Base-by-base conservation (phyloP, 768 basidiomycete species). In the Austroboletus eburneus region DNA sequence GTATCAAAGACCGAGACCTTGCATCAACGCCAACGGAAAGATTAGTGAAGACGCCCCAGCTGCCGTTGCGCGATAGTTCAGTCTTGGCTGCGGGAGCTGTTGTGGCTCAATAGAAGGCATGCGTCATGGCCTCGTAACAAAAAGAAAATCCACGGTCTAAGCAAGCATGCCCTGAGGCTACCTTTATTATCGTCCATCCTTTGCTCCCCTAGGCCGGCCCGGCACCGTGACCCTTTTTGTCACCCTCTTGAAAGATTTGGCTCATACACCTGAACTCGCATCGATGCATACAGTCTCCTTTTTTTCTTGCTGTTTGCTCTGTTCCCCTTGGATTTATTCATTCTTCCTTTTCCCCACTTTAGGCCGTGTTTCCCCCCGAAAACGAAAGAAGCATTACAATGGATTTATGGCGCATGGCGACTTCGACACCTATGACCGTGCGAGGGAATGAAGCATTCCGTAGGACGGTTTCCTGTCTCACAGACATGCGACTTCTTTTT, bases 31-130 rank as follows among this genome's bases (percentile, higher is more conserved):
- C 79, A 38, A 62, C 63, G n/a, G 50, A 69, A 34, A 59, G 50
- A 35, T 72, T 74, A 47, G 66, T 80, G 67, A 83, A 79, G 63
- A 69, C 80, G 32, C 76, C 83, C 50, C 80, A 80, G 61, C 61
- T 81, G 45, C 72, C 81, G 16, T 78, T 81, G 53, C 75, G 74
- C 51, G 84, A 87, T 62, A 81, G 76, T 55, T 72, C 78, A 39
- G 69, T 76, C 35, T 71, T 84, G 48, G 70, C 75, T 40, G 71
- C 80, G 43, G 70, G 71, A 41, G 73, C 70, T 9, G 56, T 66
- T 20, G 61, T 42, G 8, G 63, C 63, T 20, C 61, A 59, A 58
- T 66, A 66, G 64, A n/a, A n/a, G n/a, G n/a, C n/a, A n/a, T n/a
- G n/a, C n/a, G n/a, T n/a, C n/a, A n/a, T n/a, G n/a, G n/a, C n/a